Base-by-base conservation (phyloP, 2,329 filamentous ascomycete genomes). In the Arthrobotrys pseudoclavata region DNA sequence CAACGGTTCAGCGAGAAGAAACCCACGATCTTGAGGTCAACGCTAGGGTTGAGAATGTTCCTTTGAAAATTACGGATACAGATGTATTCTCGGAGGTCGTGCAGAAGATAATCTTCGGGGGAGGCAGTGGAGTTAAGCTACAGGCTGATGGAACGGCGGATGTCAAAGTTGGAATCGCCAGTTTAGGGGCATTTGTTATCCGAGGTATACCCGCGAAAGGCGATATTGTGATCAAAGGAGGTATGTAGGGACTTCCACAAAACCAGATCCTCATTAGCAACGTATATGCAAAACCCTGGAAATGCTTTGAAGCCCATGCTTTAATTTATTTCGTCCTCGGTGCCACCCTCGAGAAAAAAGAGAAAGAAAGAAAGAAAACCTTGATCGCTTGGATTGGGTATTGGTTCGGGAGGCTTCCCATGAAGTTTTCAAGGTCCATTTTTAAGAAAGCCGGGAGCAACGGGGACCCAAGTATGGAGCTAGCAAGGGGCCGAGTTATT, bases 181-280 rank as follows among this genome's bases (percentile, higher is more conserved):
- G 62, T 50, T 86, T 99, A 79, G 96, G 96, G 60, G 86, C 91
- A 80, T 88, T 98, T 82, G 88, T 91, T 67, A 86, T 98, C 81
- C 93, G 92, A 84, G 90, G 91, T 80, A 91, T 99, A 82, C 95
- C 95, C 57, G 93, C 89, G 83, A 50, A 88, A 94, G 86, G 96
- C 81, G 89, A 91, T 82, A 90, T 99, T 82, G 76, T 72, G 5
- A 81, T 82, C 55, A 80, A 71, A 57, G 74, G 74, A 77, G 74
- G 74, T 77, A 77, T 77, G 74, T 77, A 80, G 47, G 66, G 71
- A 37, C 63, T 81, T 60, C 61, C 57, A 64, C n/a, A 15, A 20
- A 18, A 60, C 20, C n/a, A 31, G n/a, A 45, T 47, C 26, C 40
- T 66, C 20, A 12, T 24, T 4, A 26, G 68, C 31, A 29, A 69